Evolutionary conservation across 306 rosid genomes (phyloP).

Genomic region (Castanea mollissima): DNA sequence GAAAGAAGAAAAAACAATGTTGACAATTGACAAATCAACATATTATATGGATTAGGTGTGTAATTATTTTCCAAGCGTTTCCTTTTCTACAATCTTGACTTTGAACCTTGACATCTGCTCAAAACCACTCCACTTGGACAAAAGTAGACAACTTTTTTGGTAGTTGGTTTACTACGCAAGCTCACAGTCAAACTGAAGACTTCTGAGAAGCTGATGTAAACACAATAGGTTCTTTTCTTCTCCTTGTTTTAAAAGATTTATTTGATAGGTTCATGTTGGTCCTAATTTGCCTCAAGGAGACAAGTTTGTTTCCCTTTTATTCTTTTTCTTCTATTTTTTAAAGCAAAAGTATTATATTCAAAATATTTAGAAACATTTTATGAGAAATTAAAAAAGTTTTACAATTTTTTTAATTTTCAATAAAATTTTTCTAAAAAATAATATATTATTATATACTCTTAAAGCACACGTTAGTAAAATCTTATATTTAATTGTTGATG

Average conservation of each 20-base stretch:
- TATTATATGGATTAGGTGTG: background rate
- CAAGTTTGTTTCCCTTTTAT: no score
- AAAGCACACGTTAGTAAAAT: no score
- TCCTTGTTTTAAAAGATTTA: background rate
- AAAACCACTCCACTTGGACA: background rate
- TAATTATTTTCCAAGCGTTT: background rate
- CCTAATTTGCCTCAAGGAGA: no score
- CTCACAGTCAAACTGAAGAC: background rate
- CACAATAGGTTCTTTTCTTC: background rate
- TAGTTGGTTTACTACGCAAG: background rate
- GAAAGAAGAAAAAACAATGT: no score
- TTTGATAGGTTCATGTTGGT: background rate
- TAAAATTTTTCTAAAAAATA: no score
- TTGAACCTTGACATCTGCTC: background rate
- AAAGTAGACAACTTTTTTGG: background rate
- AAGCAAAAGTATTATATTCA: no score
- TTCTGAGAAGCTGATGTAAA: background rate
- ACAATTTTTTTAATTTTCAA: no score
- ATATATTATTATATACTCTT: no score
- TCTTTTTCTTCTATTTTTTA: no score
- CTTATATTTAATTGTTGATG: no score
- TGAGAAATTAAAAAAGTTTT: no score
- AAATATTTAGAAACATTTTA: no score
- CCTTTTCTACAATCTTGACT: background rate
- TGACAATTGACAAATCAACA: background rate